These are phyloP conservation scores for Entomortierella beljakovae DNA, from an alignment of 192 early-diverging fungal genomes.

Conservation along the genomic window DNA sequence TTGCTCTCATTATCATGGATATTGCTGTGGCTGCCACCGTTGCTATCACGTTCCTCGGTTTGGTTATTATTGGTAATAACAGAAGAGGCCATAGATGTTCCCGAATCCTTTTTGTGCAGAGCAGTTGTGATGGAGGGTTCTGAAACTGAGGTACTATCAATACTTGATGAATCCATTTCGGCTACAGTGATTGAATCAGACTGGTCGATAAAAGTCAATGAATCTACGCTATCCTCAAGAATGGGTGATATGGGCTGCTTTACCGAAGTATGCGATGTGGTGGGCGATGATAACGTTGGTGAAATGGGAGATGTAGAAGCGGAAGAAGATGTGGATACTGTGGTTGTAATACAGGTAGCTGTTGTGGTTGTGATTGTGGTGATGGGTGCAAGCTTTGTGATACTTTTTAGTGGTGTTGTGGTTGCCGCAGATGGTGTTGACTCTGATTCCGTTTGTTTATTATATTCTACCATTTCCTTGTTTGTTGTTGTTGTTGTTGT, in stretches of 20 bases:
- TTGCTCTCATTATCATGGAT: background rate
- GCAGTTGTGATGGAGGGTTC: slow-evolving; percentile 3
- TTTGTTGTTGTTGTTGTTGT: slow-evolving; percentile 7
- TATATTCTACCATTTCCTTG: background rate
- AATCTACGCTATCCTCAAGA: background rate
- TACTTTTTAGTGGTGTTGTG: slow-evolving; percentile 5
- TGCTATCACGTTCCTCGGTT: background rate
- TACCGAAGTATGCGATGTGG: background rate
- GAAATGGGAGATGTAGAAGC: slow-evolving; percentile 13
- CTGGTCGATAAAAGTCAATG: background rate
- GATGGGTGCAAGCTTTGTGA: slow-evolving; percentile 10
- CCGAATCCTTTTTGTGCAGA: slow-evolving; percentile 51
- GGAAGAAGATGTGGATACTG: slow-evolving; percentile 4
- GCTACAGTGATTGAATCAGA: background rate
- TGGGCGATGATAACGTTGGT: slow-evolving; percentile 4
- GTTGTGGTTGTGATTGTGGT: slow-evolving; percentile 7
- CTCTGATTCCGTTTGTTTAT: background rate
- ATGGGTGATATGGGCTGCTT: slow-evolving; percentile 12
- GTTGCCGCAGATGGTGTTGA: background rate
- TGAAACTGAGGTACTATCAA: background rate
- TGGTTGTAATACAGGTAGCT: background rate
- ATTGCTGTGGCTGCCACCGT: background rate
- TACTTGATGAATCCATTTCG: background rate
- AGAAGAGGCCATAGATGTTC: slow-evolving; percentile 32
- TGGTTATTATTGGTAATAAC: background rate